A percentile compares a stretch with the other conserved stretches of the same genome.
phyloP scores from a whole-genome alignment of 495 filamentous ascomycete genomes.

The Neurospora sp. region DNA sequence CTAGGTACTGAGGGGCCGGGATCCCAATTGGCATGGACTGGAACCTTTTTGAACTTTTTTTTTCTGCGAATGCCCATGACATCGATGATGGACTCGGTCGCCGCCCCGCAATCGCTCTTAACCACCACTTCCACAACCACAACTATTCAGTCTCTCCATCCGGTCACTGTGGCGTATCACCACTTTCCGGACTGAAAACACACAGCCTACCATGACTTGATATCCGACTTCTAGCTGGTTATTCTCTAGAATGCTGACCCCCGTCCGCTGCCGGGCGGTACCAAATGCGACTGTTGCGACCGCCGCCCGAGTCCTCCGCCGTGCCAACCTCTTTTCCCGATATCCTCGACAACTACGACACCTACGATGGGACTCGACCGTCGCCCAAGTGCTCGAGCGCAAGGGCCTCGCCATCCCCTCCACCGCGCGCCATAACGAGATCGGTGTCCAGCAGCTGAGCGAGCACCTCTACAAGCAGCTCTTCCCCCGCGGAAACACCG shows the following conservation, averaged over 20 bases:
- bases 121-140: background rate
- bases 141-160: background rate
- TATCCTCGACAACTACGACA: slow-evolving; percentile 14
- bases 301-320: slow-evolving; percentile 28
- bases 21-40: background rate
- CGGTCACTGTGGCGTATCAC: background rate
- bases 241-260: slow-evolving; percentile 28
- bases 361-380: slow-evolving; percentile 29
- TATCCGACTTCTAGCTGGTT: background rate
- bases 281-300: slow-evolving; percentile 24
- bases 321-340: slow-evolving; percentile 17
- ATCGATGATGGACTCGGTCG: background rate
- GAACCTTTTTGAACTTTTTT: background rate
- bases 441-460: slow-evolving; percentile 90
- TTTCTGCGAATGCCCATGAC: background rate
- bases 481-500: slow-evolving; percentile 45
- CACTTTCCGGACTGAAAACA: background rate
- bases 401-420: slow-evolving; percentile 39
- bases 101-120: background rate
- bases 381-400: slow-evolving; percentile 10
- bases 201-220: slow-evolving; percentile 15
- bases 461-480: slow-evolving; percentile 71
- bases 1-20: background rate
- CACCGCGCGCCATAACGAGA: slow-evolving; percentile 69
- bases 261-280: slow-evolving; percentile 23